Evolutionary conservation across 176 grass and related monocot species (phyloP).

Genomic region (Miscanthus lutarioriparius): DNA sequence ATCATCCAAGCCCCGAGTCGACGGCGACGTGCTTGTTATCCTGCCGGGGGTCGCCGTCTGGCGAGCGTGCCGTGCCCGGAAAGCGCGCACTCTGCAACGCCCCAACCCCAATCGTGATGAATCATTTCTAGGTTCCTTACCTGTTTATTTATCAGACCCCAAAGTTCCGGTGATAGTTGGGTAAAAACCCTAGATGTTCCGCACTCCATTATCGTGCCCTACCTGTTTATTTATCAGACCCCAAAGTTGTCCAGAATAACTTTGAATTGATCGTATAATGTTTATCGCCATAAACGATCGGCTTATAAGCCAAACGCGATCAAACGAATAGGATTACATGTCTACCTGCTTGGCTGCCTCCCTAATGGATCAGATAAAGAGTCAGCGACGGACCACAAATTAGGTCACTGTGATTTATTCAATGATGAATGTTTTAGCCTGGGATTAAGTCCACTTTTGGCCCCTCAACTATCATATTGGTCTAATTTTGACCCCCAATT

Average conservation of each 20-base stretch:
- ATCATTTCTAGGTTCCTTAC: neutral
- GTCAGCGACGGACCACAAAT: constrained; percentile 1
- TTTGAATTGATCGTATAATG: too few relatives aligned
- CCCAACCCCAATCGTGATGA: neutral
- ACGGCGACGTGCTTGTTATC: constrained; percentile 37
- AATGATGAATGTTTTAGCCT: too few relatives aligned
- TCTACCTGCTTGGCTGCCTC: too few relatives aligned
- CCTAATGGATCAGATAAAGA: neutral
- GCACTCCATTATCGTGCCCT: too few relatives aligned
- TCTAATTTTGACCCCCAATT: too few relatives aligned
- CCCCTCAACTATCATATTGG: too few relatives aligned
- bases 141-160: neutral
- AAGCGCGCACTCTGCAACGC: neutral
- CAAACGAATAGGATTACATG: too few relatives aligned
- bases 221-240: neutral
- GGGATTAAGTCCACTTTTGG: too few relatives aligned
- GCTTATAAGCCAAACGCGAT: too few relatives aligned
- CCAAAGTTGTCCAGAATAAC: neutral
- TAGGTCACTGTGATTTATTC: neutral
- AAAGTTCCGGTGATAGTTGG: too few relatives aligned
- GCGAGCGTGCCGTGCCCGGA: constrained; percentile 30
- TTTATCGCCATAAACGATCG: too few relatives aligned
- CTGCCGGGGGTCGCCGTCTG: constrained; percentile 3
- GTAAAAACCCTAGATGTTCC: too few relatives aligned
- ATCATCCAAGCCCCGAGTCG: neutral